Base-by-base conservation (phyloP, 441 rosid genomes). In the Hura crepitans region DNA sequence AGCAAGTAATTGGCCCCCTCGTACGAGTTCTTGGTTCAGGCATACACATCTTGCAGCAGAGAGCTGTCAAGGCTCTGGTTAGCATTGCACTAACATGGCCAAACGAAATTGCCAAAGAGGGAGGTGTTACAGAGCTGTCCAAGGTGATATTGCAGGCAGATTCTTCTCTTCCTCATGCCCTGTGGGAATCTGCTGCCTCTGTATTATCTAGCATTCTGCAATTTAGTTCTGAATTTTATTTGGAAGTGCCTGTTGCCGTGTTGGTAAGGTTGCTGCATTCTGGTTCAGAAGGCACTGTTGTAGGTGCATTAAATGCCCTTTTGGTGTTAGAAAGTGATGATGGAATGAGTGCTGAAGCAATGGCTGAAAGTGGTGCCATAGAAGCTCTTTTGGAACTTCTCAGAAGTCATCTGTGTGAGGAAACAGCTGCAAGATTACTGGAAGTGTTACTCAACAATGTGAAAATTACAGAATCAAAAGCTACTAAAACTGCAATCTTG, bases 331-430 rank as follows among this genome's bases (percentile, higher is more conserved):
- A 93, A 89, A 93, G 97, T 64, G 97, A 93, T 59, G 99, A 96
- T 70, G 93, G 92, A 68, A 87, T 96, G 62, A 93, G 97, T 74
- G 99, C 98, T 2, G 98, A 90, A 81, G 96, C 99, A 56, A 93
- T 96, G 99, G 98, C 99, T 71, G 98, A 90, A 82, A 92, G 98
- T 75, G 99, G 99, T 66, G 97, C 99, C 53, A 84, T 96, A 76
- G 98, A 93, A 87, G 97, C 97, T 77, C 91, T 96, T 63, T 81
- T 96, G 83, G 99, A 93, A 84, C 97, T 96, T 78, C 86, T 96
- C 37, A 87, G 99, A 75, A 69, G 90, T 80, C 99, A 96, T 80
- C 99, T 90, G 64, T 93, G 97, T 23, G 99, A 96, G 85, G 99
- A 96, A 83, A 89, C 92, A 72, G 89, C 99, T 69, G 97, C 97